These are phyloP conservation scores for Saccharomycopsis fibuligera DNA, from an alignment of 805 yeast species.

Conservation along the genomic window DNA sequence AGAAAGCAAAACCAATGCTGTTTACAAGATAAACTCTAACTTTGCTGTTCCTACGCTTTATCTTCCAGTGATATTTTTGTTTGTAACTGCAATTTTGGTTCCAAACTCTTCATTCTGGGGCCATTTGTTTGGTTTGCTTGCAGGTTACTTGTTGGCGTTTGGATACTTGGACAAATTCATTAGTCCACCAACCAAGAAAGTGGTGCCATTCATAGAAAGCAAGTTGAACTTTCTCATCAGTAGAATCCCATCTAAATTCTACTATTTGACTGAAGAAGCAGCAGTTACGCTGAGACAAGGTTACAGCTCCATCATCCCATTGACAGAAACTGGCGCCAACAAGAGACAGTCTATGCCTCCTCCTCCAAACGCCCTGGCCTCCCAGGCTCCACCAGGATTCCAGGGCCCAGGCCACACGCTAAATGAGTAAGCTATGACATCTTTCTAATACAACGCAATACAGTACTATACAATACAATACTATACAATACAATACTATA, in stretches of 20 bases:
- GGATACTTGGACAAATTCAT: constrained; percentile 52
- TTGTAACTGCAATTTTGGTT: constrained; percentile 43
- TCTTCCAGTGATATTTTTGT: constrained; percentile 49
- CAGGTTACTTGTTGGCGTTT: constrained; percentile 58
- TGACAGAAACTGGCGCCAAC: constrained; percentile 15
- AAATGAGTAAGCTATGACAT: not conserved
- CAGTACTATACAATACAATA: not conserved
- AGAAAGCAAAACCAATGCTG: constrained; percentile 37
- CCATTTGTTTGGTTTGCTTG: constrained; percentile 57
- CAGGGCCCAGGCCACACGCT: constrained; percentile 16
- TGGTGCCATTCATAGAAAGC: constrained; percentile 58
- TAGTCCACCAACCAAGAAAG: constrained; percentile 55
- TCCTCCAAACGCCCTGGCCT: constrained; percentile 10
- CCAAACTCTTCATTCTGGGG: constrained; percentile 72
- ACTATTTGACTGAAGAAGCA: constrained; percentile 55
- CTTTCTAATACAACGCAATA: not conserved
- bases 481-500: no score
- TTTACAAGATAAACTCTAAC: constrained; percentile 34
- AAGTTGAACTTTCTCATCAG: constrained; percentile 45
- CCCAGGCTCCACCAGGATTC: constrained; percentile 4
- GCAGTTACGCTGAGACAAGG: constrained; percentile 40
- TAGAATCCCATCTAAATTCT: constrained; percentile 46
- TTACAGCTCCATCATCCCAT: constrained; percentile 15
- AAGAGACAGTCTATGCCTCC: constrained; percentile 18
- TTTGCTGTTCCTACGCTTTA: constrained; percentile 50